These are phyloP conservation scores for Fusarium xylarioides DNA, from an alignment of 2,329 filamentous ascomycete genomes.

Conservation along the genomic window DNA sequence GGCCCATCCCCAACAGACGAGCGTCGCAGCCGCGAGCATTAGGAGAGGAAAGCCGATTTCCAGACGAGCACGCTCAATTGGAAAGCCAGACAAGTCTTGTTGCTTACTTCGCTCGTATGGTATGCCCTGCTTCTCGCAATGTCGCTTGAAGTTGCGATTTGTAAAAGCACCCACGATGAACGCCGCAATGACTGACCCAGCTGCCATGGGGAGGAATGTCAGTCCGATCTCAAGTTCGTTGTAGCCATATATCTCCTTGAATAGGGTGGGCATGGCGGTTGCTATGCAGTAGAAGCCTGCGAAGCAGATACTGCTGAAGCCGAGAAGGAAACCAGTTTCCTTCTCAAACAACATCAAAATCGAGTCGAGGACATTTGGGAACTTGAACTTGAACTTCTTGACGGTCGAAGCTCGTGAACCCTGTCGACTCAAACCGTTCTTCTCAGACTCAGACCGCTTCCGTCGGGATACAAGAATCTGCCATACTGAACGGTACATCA, in stretches of 20 bases:
- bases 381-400: slow-evolving; percentile 49
- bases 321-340: slow-evolving; percentile 56
- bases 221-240: slow-evolving; percentile 64
- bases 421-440: slow-evolving; percentile 13
- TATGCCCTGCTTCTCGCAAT: slow-evolving; percentile 63
- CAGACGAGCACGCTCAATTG: slow-evolving; percentile 61
- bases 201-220: slow-evolving; percentile 62
- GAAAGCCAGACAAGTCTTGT: slow-evolving; percentile 58
- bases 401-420: slow-evolving; percentile 21
- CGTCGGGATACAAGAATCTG: slow-evolving; percentile 42
- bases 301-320: slow-evolving; percentile 56
- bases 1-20: slow-evolving; percentile 64
- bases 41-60: slow-evolving; percentile 62
- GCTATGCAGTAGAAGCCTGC: slow-evolving; percentile 60
- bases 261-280: slow-evolving; percentile 55
- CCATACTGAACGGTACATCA: slow-evolving; percentile 48
- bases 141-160: slow-evolving; percentile 73
- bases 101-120: slow-evolving; percentile 62
- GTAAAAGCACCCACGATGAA: slow-evolving; percentile 62
- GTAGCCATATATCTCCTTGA: slow-evolving; percentile 65
- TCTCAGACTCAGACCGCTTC: not conserved
- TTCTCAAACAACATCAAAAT: slow-evolving; percentile 53
- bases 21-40: slow-evolving; percentile 56
- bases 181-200: slow-evolving; percentile 58
- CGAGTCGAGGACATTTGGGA: slow-evolving; percentile 53